These are phyloP conservation scores for Polytrichum formosum DNA, from an alignment of 225 moss, liverwort and hornwort genomes.

Conservation along the genomic window DNA sequence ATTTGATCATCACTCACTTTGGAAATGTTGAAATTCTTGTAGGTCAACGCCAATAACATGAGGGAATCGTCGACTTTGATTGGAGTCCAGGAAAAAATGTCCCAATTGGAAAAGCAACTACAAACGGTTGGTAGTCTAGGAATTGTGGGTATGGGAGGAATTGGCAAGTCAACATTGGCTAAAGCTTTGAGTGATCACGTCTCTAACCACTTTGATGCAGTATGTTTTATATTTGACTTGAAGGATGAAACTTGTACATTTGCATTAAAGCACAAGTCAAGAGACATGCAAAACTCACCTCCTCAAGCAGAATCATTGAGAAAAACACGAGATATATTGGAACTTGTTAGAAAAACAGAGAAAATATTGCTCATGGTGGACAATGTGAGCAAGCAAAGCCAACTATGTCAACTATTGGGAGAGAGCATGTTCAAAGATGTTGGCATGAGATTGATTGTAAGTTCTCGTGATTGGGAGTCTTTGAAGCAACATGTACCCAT, in stretches of 20 bases:
- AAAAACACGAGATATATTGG: neutral
- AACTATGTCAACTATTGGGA: constrained; percentile 1
- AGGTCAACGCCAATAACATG: neutral
- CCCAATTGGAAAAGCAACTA: neutral
- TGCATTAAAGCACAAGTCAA: neutral
- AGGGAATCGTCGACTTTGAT: neutral
- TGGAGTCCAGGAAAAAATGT: neutral
- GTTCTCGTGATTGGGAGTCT: neutral
- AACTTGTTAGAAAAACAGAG: neutral
- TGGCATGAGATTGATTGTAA: neutral
- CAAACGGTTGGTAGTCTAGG: neutral
- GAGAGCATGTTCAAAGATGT: neutral
- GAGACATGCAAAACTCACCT: neutral
- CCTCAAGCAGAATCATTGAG: neutral
- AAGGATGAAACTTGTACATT: neutral
- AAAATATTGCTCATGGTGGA: neutral
- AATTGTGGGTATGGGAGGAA: neutral
- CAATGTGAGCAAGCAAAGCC: neutral
- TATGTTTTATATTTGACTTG: neutral
- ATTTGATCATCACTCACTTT: neutral
- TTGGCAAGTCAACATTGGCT: neutral
- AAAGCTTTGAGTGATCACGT: neutral
- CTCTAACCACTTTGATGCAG: neutral
- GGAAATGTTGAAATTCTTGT: neutral
- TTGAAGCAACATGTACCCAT: neutral